Evolutionary conservation across 345 rosid species (phyloP).

Genomic region (Euclidium syriacum): DNA sequence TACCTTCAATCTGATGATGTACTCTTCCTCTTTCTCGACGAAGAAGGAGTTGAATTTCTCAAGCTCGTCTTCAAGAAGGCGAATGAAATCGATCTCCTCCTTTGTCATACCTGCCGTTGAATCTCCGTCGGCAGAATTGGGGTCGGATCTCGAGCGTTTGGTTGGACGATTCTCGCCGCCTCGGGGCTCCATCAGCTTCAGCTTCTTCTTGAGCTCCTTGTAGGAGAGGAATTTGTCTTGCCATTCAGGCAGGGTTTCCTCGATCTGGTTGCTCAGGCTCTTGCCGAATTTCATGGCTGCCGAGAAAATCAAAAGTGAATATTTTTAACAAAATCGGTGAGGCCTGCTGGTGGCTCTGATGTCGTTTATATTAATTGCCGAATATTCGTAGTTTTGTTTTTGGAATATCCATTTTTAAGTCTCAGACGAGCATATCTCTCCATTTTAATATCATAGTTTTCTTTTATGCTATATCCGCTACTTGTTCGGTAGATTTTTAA

Average conservation of each 20-base stretch:
- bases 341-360: slow-evolving; percentile 25
- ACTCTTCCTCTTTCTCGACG: slow-evolving; percentile 95
- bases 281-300: slow-evolving; percentile 82
- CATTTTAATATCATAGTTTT: no score
- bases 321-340: background rate
- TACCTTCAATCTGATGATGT: slow-evolving; percentile 88
- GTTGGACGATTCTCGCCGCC: slow-evolving; percentile 39
- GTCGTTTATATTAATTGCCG: slow-evolving; percentile 31
- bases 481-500: no score
- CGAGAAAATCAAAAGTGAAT: background rate
- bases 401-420: slow-evolving; percentile 53
- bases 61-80: slow-evolving; percentile 68
- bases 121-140: slow-evolving; percentile 22
- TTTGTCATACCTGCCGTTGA: slow-evolving; percentile 36
- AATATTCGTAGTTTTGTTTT: slow-evolving; percentile 55
- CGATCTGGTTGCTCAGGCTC: slow-evolving; percentile 94
- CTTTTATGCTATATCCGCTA: no score
- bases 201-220: slow-evolving; percentile 85
- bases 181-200: slow-evolving; percentile 64
- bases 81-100: slow-evolving; percentile 70
- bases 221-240: slow-evolving; percentile 90
- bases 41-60: slow-evolving; percentile 91
- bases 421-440: slow-evolving; percentile 36
- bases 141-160: slow-evolving; percentile 50
- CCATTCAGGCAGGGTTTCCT: slow-evolving; percentile 93